Evolutionary conservation across 2,329 filamentous ascomycete species (phyloP), one percentile per base, ranked within the genome.

Genomic region (Aureobasidium sp.): DNA sequence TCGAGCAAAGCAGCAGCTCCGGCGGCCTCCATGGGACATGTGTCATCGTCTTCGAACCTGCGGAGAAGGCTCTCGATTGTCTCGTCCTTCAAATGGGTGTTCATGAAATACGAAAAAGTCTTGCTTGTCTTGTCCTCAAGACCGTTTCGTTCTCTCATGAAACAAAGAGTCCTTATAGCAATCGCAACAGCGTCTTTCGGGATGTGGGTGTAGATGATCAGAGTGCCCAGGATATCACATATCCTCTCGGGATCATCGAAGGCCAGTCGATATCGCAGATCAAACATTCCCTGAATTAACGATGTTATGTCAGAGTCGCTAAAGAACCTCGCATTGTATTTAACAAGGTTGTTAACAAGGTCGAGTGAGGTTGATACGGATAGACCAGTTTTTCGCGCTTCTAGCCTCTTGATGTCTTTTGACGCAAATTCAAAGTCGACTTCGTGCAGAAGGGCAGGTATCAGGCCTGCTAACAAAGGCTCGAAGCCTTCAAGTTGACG

Each of bases 71-170:
- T 60, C 19, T 61, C 63, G 10, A 64, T 40, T 2, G 60, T 31
- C 25, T 57, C 46, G 23, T 62, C 60, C 38, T 62, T 61, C 6
- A 62, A 45, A 31, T 64, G 63, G 33, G 63, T 64, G 15, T 58
- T 49, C 33, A 62, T 57, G 13, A 62, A 42, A 47, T 57, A 62
- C 29, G 60, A 53, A 13, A 64, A 51, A n/a, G 63, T 64, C 35
- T 60, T 55, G 25, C 49, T 58, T 6, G 57, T 60, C 35, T 64
- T 62, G 5, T 61, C 47, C 21, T 61, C 42, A 4, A 64, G 42
- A 21, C 35, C 55, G 2, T 29, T 45, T 17, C 55, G 31, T 11
- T 38, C 29, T 9, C 35, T 35, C 33, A 57, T 35, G 29, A 57
- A 61, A 33, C 60, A 57, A 11, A 60, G 13, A 4, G 47, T 53